Evolutionary conservation across 257 asterid genomes (phyloP).

Genomic region (Solanum clarkiae): DNA sequence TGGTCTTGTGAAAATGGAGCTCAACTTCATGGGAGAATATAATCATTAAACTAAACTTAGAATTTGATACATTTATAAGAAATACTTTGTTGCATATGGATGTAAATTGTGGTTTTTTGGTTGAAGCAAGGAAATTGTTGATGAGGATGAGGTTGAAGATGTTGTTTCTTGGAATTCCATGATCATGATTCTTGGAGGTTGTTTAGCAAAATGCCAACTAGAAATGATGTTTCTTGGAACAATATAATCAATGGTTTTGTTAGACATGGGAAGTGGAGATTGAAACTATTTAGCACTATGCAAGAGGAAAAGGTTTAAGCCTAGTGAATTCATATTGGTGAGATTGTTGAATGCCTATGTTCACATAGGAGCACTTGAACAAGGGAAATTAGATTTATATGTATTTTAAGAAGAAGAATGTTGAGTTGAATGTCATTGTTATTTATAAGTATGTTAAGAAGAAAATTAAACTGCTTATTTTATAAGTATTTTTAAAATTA

Average conservation of each 20-base stretch:
- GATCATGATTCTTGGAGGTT: constrained; percentile 48
- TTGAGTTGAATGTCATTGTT: constrained; percentile 33
- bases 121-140: constrained; percentile 32
- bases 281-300: constrained; percentile 39
- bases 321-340: constrained; percentile 41
- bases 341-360: constrained; percentile 62
- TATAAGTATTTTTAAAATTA: too few relatives aligned
- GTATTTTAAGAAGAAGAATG: constrained; percentile 19
- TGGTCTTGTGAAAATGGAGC: constrained; percentile 46
- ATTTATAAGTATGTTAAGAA: not conserved
- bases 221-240: constrained; percentile 62
- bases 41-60: constrained; percentile 38
- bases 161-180: constrained; percentile 73
- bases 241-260: constrained; percentile 59
- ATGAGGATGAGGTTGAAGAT: constrained; percentile 25
- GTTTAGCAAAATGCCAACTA: constrained; percentile 29
- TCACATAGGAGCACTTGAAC: constrained; percentile 48
- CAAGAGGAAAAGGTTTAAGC: constrained; percentile 21
- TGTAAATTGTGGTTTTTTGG: constrained; percentile 41
- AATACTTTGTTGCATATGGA: constrained; percentile 59
- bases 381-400: constrained; percentile 66
- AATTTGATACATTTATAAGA: constrained; percentile 36
- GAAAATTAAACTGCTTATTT: too few relatives aligned
- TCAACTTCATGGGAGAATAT: constrained; percentile 55
- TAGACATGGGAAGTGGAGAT: constrained; percentile 46